phyloP scores from a whole-genome alignment of 768 basidiomycete species.

The Amylocystis lapponica region DNA sequence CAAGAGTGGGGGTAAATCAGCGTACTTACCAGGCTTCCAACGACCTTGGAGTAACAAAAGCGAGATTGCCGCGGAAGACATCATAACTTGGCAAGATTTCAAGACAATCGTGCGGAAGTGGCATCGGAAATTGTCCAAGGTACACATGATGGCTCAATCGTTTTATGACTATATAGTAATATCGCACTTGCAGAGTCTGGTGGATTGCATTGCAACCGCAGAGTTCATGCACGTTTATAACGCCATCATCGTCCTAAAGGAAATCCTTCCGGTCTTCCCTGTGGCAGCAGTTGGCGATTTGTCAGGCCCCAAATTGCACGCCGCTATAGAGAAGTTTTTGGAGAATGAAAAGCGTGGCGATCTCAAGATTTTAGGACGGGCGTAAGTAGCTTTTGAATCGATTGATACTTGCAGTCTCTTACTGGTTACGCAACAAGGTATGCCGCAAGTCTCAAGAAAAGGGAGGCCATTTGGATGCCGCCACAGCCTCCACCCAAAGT shows the following conservation, averaged over 20 bases:
- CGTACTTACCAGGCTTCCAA: conserved; percentile 67
- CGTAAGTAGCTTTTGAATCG: conserved; percentile 39
- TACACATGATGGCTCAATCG: conserved; percentile 26
- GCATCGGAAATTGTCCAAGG: conserved; percentile 72
- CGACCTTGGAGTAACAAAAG: conserved; percentile 43
- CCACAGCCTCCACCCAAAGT: conserved; percentile 32
- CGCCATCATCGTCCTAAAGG: conserved; percentile 88
- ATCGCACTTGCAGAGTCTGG: conserved; percentile 64
- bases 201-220: conserved; percentile 74
- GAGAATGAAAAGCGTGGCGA: conserved; percentile 80
- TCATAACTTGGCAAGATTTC: conserved; percentile 69
- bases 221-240: conserved; percentile 99
- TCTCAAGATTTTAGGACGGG: conserved; percentile 71
- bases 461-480: conserved; percentile 52
- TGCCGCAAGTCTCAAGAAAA: conserved; percentile 68
- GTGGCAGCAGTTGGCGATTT: conserved; percentile 49
- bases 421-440: conserved; percentile 45
- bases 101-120: conserved; percentile 74
- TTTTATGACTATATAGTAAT: neutral
- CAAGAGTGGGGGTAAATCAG: conserved; percentile 53
- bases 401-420: neutral
- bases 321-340: conserved; percentile 59
- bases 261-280: conserved; percentile 88
- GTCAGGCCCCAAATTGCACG: conserved; percentile 49
- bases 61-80: conserved; percentile 38